These are phyloP conservation scores for Auriscalpium orientale DNA, from an alignment of 768 basidiomycete genomes.

Conservation along the genomic window DNA sequence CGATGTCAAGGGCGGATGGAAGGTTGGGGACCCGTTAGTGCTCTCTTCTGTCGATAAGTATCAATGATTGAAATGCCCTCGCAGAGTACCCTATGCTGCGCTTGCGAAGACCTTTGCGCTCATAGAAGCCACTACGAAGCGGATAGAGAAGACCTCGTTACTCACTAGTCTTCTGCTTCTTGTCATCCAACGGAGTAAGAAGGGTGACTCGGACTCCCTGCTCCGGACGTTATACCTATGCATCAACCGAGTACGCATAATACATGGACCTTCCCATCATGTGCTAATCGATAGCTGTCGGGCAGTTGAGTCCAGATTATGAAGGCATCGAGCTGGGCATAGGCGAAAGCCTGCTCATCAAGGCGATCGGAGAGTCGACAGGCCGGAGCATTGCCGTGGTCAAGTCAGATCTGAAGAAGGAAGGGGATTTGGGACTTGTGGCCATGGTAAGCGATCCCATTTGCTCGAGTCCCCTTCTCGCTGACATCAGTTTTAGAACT, in stretches of 20 bases:
- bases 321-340: constrained; percentile 93
- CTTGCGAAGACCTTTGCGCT: constrained; percentile 80
- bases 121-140: constrained; percentile 93
- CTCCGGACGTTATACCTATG: constrained; percentile 91
- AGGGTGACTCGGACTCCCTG: constrained; percentile 65
- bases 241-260: constrained; percentile 75
- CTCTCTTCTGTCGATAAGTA: neutral
- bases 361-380: constrained; percentile 92
- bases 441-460: constrained; percentile 63
- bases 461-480: neutral
- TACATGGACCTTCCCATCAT: neutral
- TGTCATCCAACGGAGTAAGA: constrained; percentile 79
- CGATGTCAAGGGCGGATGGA: constrained; percentile 80
- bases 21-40: constrained; percentile 73
- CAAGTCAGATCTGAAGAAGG: constrained; percentile 88
- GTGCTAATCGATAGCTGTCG: constrained; percentile 39
- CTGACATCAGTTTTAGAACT: constrained; percentile 48
- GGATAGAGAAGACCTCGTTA: constrained; percentile 84
- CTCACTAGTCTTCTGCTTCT: constrained; percentile 85
- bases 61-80: neutral
- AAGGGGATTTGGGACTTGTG: constrained; percentile 92
- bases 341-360: constrained; percentile 88
- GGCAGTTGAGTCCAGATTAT: constrained; percentile 71
- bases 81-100: constrained; percentile 89
- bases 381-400: constrained; percentile 78